phyloP scores from a whole-genome alignment of 345 rosid species.

The Lumnitzera racemosa region DNA sequence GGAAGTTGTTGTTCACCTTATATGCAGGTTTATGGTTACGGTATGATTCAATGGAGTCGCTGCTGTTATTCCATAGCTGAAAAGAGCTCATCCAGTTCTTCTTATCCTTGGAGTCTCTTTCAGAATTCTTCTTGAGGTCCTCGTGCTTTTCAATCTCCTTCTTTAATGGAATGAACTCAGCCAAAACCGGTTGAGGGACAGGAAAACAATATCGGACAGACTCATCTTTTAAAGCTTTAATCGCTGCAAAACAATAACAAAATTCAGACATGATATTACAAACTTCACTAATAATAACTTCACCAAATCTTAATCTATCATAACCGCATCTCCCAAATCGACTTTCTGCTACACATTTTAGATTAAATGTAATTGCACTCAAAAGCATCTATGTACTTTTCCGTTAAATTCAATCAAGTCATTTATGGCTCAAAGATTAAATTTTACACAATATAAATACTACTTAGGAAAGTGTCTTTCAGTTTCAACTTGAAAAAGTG shows the following conservation, averaged over 20 bases:
- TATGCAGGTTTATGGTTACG: constrained; percentile 24
- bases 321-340: not conserved
- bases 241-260: constrained; percentile 44
- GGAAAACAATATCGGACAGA: constrained; percentile 28
- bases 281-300: constrained; percentile 2
- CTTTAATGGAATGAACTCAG: constrained; percentile 65
- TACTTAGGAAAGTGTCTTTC: too few species aligned
- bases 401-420: not conserved
- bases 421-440: too few species aligned
- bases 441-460: too few species aligned
- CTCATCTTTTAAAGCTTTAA: constrained; percentile 47
- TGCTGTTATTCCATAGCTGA: constrained; percentile 52
- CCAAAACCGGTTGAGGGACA: constrained; percentile 50
- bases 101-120: constrained; percentile 45
- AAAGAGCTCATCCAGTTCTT: constrained; percentile 62
- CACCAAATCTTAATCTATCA: not conserved
- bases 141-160: constrained; percentile 19
- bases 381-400: too few species aligned
- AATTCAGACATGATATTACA: not conserved
- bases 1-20: not conserved
- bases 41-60: constrained; percentile 18
- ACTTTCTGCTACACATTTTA: not conserved
- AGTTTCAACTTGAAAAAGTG: too few species aligned
- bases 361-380: not conserved
- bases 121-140: constrained; percentile 16